Conservation (phyloP, 345 rosid species). For the Gynandropsis gynandra region DNA sequence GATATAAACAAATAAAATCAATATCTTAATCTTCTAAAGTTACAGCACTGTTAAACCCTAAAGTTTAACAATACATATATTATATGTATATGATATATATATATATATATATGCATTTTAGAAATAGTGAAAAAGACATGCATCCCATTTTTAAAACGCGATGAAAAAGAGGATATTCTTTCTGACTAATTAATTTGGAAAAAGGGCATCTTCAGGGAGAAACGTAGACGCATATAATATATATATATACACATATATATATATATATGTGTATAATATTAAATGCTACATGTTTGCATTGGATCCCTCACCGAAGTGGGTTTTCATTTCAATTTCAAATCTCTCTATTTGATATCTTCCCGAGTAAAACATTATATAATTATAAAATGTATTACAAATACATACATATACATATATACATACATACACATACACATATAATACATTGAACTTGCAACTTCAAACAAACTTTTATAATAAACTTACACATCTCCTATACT, state of each 20-base stretch:
- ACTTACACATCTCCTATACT: too few species aligned
- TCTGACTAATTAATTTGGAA: conserved; percentile 16
- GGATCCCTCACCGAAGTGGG: conserved; percentile 81
- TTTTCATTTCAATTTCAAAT: conserved; percentile 21
- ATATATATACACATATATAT: conserved; percentile 15
- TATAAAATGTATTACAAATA: background rate
- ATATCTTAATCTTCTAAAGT: too few species aligned
- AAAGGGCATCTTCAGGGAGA: too few species aligned
- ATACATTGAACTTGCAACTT: conserved; percentile 25
- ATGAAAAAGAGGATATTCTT: conserved; percentile 16
- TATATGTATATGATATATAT: conserved; percentile 17
- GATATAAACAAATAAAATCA: too few species aligned
- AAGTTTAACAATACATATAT: too few species aligned
- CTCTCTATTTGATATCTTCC: conserved; percentile 15
- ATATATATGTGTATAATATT: conserved; percentile 18
- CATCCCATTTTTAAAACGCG: conserved; percentile 12
- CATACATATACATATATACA: background rate
- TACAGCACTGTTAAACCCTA: too few species aligned
- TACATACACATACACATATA: conserved; percentile 16
- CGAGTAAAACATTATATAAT: conserved; percentile 15
- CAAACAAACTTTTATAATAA: conserved; percentile 10
- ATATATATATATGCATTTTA: conserved; percentile 11
- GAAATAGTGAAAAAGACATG: conserved; percentile 25
- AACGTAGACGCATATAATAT: too few species aligned
- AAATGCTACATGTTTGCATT: conserved; percentile 45